These are phyloP conservation scores for Phytopythium montanum DNA, from an alignment of 352 stramenopile species.

Conservation along the genomic window DNA sequence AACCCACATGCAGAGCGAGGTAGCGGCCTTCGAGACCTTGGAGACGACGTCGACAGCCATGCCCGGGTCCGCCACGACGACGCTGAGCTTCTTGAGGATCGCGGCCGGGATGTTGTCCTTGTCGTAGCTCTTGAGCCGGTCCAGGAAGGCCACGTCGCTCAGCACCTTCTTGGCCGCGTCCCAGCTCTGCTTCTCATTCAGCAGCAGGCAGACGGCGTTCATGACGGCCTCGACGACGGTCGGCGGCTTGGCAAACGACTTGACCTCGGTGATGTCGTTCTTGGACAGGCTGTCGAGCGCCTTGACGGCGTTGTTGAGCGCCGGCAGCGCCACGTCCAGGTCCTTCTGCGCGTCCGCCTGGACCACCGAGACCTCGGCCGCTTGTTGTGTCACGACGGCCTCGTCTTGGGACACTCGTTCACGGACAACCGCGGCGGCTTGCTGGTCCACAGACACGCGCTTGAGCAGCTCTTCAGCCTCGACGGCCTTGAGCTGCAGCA, in stretches of 20 bases:
- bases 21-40: slow-evolving; percentile 91
- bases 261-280: slow-evolving; percentile 93
- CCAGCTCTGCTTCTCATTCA: slow-evolving; percentile 93
- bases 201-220: slow-evolving; percentile 92
- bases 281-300: slow-evolving; percentile 90
- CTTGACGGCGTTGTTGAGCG: slow-evolving; percentile 87
- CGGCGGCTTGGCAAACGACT: slow-evolving; percentile 92
- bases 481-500: slow-evolving; percentile 87
- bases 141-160: slow-evolving; percentile 84
- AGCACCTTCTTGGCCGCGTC: slow-evolving; percentile 91
- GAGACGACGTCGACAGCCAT: slow-evolving; percentile 91
- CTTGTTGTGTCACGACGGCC: slow-evolving; percentile 88
- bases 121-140: slow-evolving; percentile 90
- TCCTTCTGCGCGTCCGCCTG: slow-evolving; percentile 92
- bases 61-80: slow-evolving; percentile 74
- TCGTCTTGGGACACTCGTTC: slow-evolving; percentile 90
- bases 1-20: slow-evolving; percentile 92
- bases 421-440: slow-evolving; percentile 87
- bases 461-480: slow-evolving; percentile 92
- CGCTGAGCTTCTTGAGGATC: slow-evolving; percentile 88
- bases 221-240: slow-evolving; percentile 92
- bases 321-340: slow-evolving; percentile 91
- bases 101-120: slow-evolving; percentile 93
- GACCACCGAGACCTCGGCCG: slow-evolving; percentile 87
- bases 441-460: slow-evolving; percentile 91